phyloP scores from a whole-genome alignment of 805 yeast species.

The Ogataea minuta region DNA sequence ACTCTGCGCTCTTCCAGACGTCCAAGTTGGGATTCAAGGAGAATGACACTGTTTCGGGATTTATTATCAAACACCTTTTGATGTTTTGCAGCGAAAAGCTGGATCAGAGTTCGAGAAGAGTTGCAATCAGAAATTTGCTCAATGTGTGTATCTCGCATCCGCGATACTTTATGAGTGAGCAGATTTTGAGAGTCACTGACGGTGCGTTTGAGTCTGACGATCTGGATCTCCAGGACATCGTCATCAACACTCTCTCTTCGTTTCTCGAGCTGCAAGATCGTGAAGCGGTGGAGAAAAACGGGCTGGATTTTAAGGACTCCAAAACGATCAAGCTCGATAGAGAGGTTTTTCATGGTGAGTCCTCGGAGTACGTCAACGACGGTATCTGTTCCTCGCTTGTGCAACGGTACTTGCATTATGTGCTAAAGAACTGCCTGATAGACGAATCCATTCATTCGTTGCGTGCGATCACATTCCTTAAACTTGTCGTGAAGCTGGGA shows the following conservation, averaged over 20 bases:
- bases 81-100: constrained; percentile 41
- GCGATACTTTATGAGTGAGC: constrained; percentile 57
- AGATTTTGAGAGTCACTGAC: constrained; percentile 52
- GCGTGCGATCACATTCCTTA: constrained; percentile 54
- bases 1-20: constrained; percentile 38
- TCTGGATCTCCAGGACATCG: constrained; percentile 44
- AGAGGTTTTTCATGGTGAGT: constrained; percentile 54
- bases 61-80: constrained; percentile 58
- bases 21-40: constrained; percentile 43
- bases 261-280: constrained; percentile 59
- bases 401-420: constrained; percentile 53
- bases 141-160: constrained; percentile 62
- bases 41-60: constrained; percentile 55
- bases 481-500: constrained; percentile 58
- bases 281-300: constrained; percentile 40
- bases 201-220: constrained; percentile 40
- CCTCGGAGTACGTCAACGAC: constrained; percentile 51
- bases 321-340: constrained; percentile 40
- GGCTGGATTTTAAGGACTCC: constrained; percentile 38
- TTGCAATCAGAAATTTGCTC: constrained; percentile 58
- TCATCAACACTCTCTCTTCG: constrained; percentile 55
- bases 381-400: constrained; percentile 73
- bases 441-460: constrained; percentile 45
- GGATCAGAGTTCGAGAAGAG: constrained; percentile 39
- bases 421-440: constrained; percentile 48